These are phyloP conservation scores for Trichoderma atroviride DNA, from an alignment of 2,329 filamentous ascomycete genomes.

Conservation along the genomic window DNA sequence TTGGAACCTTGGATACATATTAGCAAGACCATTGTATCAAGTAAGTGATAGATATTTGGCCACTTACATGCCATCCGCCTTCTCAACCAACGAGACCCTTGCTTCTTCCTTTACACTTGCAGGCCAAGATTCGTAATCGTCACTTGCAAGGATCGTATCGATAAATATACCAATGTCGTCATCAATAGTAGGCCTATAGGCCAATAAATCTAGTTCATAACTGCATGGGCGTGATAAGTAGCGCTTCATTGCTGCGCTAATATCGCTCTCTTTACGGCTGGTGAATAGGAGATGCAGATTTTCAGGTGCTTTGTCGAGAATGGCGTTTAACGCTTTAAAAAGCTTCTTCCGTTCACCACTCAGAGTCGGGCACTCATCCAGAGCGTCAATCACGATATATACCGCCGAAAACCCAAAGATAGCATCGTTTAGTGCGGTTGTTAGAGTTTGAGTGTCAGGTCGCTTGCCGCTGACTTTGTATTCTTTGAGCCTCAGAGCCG, in stretches of 20 bases:
- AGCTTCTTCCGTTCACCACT: background rate
- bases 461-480: background rate
- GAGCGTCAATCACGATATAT: background rate
- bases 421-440: background rate
- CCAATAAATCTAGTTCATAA: background rate
- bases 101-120: background rate
- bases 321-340: background rate
- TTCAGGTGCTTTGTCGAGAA: background rate
- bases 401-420: background rate
- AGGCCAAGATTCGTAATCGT: conserved; percentile 16
- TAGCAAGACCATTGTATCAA: background rate
- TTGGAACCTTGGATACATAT: conserved; percentile 9
- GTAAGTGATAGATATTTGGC: background rate
- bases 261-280: conserved; percentile 8
- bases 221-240: background rate
- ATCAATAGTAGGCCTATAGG: background rate
- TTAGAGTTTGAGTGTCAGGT: background rate
- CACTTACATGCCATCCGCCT: conserved; percentile 22
- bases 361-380: background rate
- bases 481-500: background rate
- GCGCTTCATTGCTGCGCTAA: background rate
- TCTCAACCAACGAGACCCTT: conserved; percentile 2
- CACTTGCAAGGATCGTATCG: background rate
- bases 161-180: conserved; percentile 4
- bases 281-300: background rate